These are phyloP conservation scores for Dictyophora rubrovolvata DNA, from an alignment of 768 basidiomycete species.

Conservation along the genomic window DNA sequence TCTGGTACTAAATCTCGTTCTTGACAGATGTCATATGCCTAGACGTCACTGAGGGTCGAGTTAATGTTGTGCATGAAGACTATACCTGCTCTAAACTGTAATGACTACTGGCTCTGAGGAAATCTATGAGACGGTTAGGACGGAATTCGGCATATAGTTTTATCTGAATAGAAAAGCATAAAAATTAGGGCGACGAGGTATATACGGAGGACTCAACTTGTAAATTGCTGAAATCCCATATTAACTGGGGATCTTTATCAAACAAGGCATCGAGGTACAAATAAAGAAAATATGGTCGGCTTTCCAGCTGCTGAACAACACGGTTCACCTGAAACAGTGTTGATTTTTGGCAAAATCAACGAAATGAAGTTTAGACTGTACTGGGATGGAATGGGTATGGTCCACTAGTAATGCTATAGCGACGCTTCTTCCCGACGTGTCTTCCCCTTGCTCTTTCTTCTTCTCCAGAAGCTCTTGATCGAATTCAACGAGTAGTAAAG, in stretches of 20 bases:
- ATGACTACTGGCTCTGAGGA: constrained; percentile 80
- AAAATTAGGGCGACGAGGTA: neutral
- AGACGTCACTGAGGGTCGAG: neutral
- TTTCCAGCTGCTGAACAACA: constrained; percentile 79
- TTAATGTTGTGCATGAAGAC: neutral
- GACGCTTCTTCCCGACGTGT: constrained; percentile 42
- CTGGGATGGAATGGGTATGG: constrained; percentile 93
- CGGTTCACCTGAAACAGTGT: constrained; percentile 53
- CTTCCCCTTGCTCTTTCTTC: constrained; percentile 30
- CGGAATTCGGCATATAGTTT: constrained; percentile 89
- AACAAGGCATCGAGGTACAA: constrained; percentile 88
- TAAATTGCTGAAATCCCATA: constrained; percentile 72
- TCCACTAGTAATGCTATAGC: constrained; percentile 85
- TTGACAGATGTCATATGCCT: constrained; percentile 85
- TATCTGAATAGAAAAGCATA: constrained; percentile 37
- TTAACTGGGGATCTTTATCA: constrained; percentile 74
- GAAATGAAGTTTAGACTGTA: constrained; percentile 25
- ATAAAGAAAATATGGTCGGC: constrained; percentile 73
- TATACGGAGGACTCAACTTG: constrained; percentile 37
- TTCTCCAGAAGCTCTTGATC: constrained; percentile 77
- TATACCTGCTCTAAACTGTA: constrained; percentile 79
- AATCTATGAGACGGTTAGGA: constrained; percentile 70
- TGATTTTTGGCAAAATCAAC: neutral
- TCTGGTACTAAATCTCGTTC: constrained; percentile 82
- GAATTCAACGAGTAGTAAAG: constrained; percentile 85